Percentiles rank a stretch among this genome's conserved stretches.
phyloP scores from a whole-genome alignment of 2,329 filamentous ascomycete species.

The Myriosclerotinia curreyana region DNA sequence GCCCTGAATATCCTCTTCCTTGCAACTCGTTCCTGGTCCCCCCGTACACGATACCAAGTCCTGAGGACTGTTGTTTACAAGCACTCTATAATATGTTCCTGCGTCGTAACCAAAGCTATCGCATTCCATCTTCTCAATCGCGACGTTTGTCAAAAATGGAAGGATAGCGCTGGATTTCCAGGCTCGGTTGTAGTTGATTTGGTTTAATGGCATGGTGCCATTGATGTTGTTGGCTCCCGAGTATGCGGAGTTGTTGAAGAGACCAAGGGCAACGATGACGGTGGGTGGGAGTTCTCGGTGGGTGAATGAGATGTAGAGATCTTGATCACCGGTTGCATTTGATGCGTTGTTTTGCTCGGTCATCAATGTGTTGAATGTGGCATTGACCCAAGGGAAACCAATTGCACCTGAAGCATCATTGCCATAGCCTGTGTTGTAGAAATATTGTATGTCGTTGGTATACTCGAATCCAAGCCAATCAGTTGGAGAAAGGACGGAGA shows the following conservation, averaged over 20 bases:
- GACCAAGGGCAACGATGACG: constrained; percentile 51
- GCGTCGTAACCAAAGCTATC: constrained; percentile 47
- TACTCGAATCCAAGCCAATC: constrained; percentile 52
- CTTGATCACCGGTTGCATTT: constrained; percentile 42
- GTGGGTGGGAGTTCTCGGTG: constrained; percentile 53
- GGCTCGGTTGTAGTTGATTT: constrained; percentile 48
- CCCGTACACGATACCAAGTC: constrained; percentile 47
- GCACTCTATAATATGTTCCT: constrained; percentile 48
- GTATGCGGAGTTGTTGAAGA: constrained; percentile 53
- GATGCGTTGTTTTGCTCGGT: constrained; percentile 36
- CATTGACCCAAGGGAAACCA: constrained; percentile 53
- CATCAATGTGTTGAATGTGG: constrained; percentile 44
- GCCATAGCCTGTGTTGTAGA: constrained; percentile 53
- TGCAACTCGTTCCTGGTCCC: constrained; percentile 49
- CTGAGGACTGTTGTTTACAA: constrained; percentile 52
- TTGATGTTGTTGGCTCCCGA: constrained; percentile 48
- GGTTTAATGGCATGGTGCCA: constrained; percentile 48
- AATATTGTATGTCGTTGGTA: constrained; percentile 49
- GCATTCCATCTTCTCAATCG: constrained; percentile 52
- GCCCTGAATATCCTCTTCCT: constrained; percentile 19
- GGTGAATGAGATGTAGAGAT: constrained; percentile 54
- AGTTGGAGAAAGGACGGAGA: constrained; percentile 45
- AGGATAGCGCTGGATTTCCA: constrained; percentile 52
- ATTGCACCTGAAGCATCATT: constrained; percentile 46
- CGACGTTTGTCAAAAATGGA: constrained; percentile 53